These are phyloP conservation scores for Mycena albidolilacea DNA, from an alignment of 768 basidiomycete genomes.

Conservation along the genomic window DNA sequence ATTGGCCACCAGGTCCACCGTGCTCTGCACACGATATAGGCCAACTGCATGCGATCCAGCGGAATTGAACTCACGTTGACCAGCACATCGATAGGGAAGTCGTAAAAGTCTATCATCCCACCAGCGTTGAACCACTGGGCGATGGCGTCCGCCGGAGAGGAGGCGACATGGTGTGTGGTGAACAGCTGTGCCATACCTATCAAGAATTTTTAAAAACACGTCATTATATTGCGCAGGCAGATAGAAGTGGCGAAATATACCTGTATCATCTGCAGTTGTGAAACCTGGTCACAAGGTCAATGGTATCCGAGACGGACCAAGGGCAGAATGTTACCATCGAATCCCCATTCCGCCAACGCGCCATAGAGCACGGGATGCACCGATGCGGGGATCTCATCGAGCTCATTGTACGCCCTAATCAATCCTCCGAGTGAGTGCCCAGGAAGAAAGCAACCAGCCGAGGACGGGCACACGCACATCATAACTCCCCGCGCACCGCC, in stretches of 20 bases:
- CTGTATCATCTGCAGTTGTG: conserved; percentile 42
- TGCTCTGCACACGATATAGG: conserved; percentile 24
- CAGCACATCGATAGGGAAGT: conserved; percentile 39
- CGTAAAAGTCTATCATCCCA: conserved; percentile 45
- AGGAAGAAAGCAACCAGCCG: background rate
- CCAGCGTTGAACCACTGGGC: conserved; percentile 47
- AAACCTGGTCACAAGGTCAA: conserved; percentile 30
- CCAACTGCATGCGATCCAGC: no score
- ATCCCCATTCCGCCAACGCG: conserved; percentile 45
- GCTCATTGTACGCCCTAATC: conserved; percentile 44
- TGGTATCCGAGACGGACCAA: background rate
- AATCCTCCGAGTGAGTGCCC: background rate
- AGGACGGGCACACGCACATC: conserved; percentile 37
- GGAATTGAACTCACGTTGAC: conserved; percentile 39
- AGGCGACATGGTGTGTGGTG: conserved; percentile 38
- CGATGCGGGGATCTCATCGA: conserved; percentile 45
- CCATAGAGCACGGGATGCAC: conserved; percentile 44
- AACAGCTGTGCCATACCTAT: conserved; percentile 39
- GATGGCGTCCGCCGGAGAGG: conserved; percentile 43
- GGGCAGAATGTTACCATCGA: conserved; percentile 37
- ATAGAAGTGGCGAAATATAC: conserved; percentile 6
- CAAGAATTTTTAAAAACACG: no score
- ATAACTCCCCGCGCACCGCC: conserved; percentile 45
- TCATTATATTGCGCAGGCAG: background rate
- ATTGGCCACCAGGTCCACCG: conserved; percentile 40